Base-by-base conservation (phyloP, 805 yeast species). In the Tetrapisispora phaffii region DNA sequence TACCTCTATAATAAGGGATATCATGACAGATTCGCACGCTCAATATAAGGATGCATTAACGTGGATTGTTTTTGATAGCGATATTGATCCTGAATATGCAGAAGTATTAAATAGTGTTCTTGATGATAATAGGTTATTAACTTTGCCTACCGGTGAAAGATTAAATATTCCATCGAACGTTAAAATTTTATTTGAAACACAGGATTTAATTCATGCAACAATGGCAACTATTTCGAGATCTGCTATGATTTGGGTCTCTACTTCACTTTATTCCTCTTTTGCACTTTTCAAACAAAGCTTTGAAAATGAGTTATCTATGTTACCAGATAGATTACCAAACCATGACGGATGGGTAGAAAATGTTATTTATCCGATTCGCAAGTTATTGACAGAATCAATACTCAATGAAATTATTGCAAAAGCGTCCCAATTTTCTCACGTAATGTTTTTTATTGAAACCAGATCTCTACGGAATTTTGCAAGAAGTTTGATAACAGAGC, bases 221-320 rank as follows among this genome's bases (percentile, higher is more conserved):
- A 86, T 86, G 0, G 97, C 97, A 0, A 90, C 97, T 0, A 75
- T 90, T 21, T 85, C 93, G 62, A 75, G 97, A 59, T 89, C 97
- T 70, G 96, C 95, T 3, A 13, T 39, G 17, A 21, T 37, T 6
- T 37, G 40, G 40, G n/a, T 37, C 4, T 19, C 32, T 6, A 22
- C 21, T 20, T 9, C 29, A 8, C 16, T 22, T 15, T 36, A 36
- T 23, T 23, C 39, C 6, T 22, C 19, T 20, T 36, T 22, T 23
- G n/a, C 6, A 22, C 20, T 15, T 13, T 36, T 22, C 23, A 36
- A 22, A 4, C 10, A 21, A 34, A 21, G n/a, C 9, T 36, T 23
- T 22, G 16, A 22, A 15, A 13, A 13, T 23, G n/a, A 13, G 10
- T 12, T 23, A 21, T 36, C 39, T 9, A 22, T 9, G 7, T 16